phyloP scores from a whole-genome alignment of 1,284 basidiomycete genomes.

The Cryptococcus sp. region DNA sequence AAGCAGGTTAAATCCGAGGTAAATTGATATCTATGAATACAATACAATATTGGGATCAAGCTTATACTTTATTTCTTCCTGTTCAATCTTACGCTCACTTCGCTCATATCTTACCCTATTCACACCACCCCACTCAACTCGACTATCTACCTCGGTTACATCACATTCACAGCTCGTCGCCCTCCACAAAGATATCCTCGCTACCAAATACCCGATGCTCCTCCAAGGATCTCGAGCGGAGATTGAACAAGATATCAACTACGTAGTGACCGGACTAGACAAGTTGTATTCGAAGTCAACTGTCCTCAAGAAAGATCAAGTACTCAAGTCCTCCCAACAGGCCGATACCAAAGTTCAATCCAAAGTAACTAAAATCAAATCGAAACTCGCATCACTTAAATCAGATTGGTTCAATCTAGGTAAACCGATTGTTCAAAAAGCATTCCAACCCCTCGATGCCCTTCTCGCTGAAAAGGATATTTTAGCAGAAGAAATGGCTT shows the following conservation, averaged over 20 bases:
- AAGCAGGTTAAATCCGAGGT: constrained; percentile 30
- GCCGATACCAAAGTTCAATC: constrained; percentile 20
- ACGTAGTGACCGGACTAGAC: constrained; percentile 39
- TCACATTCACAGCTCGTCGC: constrained; percentile 12
- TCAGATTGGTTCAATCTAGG: constrained; percentile 15
- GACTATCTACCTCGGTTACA: no score
- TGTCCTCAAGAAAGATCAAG: constrained; percentile 31
- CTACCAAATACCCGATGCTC: constrained; percentile 20
- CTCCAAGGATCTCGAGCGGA: constrained; percentile 16
- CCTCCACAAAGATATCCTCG: constrained; percentile 13
- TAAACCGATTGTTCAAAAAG: constrained; percentile 18
- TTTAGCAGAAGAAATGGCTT: constrained; percentile 25
- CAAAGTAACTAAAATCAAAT: constrained; percentile 19
- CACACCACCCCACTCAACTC: constrained; percentile 1
- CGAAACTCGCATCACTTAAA: constrained; percentile 19
- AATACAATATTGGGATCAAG: no score
- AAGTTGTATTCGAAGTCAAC: constrained; percentile 39
- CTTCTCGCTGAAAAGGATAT: constrained; percentile 29
- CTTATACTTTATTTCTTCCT: neutral
- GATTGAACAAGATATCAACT: constrained; percentile 35
- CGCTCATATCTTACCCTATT: neutral
- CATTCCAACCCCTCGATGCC: constrained; percentile 22
- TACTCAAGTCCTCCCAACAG: constrained; percentile 27
- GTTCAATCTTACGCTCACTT: neutral
- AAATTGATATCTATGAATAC: constrained; percentile 14